Evolutionary conservation across 129 eudicot genomes (phyloP).

Genomic region (Scalesia atractyloides): DNA sequence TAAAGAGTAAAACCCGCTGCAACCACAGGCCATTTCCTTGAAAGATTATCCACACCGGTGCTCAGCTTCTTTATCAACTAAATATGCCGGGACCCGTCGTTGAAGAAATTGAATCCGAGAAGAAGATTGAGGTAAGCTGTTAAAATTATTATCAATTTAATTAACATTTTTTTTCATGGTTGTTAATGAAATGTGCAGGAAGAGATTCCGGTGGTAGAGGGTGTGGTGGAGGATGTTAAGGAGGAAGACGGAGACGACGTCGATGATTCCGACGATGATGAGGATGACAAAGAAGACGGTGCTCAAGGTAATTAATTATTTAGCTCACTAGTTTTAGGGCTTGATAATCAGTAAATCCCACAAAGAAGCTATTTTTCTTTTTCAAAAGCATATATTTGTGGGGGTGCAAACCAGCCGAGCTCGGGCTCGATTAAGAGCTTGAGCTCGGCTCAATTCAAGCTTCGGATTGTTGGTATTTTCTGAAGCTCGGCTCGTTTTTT

Average conservation of each 20-base stretch:
- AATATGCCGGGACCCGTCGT: slow-evolving; percentile 78
- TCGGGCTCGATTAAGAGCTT: too few relatives aligned
- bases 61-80: slow-evolving; percentile 4
- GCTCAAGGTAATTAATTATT: slow-evolving; percentile 38
- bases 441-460: too few relatives aligned
- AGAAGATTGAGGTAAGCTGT: slow-evolving; percentile 38
- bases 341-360: too few relatives aligned
- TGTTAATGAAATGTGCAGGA: slow-evolving; percentile 35
- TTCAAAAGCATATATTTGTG: too few relatives aligned
- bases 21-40: not conserved
- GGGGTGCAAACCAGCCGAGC: too few relatives aligned
- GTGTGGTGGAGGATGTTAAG: slow-evolving; percentile 81
- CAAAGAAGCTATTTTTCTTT: too few relatives aligned
- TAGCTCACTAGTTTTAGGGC: too few relatives aligned
- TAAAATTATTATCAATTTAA: not conserved
- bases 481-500: too few relatives aligned
- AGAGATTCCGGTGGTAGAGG: slow-evolving; percentile 61
- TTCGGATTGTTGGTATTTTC: too few relatives aligned
- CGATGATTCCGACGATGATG: slow-evolving; percentile 51
- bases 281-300: slow-evolving; percentile 46
- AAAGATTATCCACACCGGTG: slow-evolving; percentile 26
- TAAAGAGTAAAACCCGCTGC: slow-evolving; percentile 19
- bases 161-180: not conserved
- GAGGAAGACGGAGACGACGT: slow-evolving; percentile 64
- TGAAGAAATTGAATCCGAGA: slow-evolving; percentile 51